A percentile compares a stretch with the other conserved stretches of the same genome.
Evolutionary conservation across 2,329 filamentous ascomycete genomes (phyloP).

Genomic region (Alternaria gaisen): DNA sequence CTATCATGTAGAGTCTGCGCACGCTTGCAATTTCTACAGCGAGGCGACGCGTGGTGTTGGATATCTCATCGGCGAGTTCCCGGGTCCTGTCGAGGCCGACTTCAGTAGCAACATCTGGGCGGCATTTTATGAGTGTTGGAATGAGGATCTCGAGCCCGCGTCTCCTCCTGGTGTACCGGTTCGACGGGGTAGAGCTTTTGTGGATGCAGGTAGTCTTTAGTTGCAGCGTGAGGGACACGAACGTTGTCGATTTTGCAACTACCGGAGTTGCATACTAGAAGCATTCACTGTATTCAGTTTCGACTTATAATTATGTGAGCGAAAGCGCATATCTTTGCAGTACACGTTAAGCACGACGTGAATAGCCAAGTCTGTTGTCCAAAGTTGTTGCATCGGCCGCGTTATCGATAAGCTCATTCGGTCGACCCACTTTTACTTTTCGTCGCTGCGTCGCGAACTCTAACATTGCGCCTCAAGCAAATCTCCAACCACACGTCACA

Average conservation of each 20-base stretch:
- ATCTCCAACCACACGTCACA: neutral
- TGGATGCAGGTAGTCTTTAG: neutral
- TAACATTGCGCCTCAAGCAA: neutral
- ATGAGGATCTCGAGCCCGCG: neutral
- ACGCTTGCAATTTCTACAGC: conserved; percentile 19
- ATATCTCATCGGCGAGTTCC: conserved; percentile 13
- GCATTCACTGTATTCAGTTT: neutral
- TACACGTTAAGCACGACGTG: neutral
- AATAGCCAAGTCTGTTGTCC: neutral
- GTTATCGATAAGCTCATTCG: conserved; percentile 17
- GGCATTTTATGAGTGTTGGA: conserved; percentile 20
- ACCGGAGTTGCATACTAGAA: neutral
- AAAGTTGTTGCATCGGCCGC: conserved; percentile 5
- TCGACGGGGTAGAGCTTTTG: neutral
- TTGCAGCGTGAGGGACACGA: neutral
- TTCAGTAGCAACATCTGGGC: conserved; percentile 12
- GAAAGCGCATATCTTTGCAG: neutral
- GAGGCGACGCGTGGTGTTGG: conserved; percentile 8
- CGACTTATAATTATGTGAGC: neutral
- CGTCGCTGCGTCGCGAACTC: conserved; percentile 11
- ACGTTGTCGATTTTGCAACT: neutral
- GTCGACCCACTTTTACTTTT: conserved; percentile 16
- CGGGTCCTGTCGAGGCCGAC: conserved; percentile 5
- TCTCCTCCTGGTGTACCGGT: neutral
- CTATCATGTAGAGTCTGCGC: conserved; percentile 5